Conservation (phyloP, 768 basidiomycete species). For the Tremella mesenterica region DNA sequence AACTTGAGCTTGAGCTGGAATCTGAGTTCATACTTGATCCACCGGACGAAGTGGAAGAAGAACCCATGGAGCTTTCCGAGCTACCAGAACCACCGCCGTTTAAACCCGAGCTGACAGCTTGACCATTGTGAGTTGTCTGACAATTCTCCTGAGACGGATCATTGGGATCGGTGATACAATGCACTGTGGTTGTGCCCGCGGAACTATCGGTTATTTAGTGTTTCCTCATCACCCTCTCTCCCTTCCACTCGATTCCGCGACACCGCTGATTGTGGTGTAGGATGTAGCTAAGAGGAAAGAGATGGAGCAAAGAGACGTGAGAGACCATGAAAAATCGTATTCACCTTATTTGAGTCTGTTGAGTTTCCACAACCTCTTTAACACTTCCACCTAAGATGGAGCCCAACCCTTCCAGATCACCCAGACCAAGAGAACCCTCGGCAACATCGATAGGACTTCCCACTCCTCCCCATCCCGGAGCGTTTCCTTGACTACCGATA, state of each 20-base stretch:
- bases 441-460: too few species aligned
- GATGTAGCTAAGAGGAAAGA: too few species aligned
- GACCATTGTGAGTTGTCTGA: slow-evolving; percentile 12
- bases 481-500: too few species aligned
- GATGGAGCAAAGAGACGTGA: too few species aligned
- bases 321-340: too few species aligned
- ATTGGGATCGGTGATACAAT: slow-evolving; percentile 18
- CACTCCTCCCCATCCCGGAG: too few species aligned
- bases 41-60: not conserved
- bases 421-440: too few species aligned
- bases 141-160: slow-evolving; percentile 24
- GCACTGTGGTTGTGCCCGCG: slow-evolving; percentile 14
- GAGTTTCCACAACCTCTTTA: too few species aligned
- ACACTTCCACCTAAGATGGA: too few species aligned
- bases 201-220: slow-evolving; percentile 3
- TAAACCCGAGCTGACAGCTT: not conserved
- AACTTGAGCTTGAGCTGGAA: not conserved
- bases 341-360: too few species aligned
- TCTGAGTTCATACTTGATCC: not conserved
- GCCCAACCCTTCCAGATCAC: too few species aligned
- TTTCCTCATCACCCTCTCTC: not conserved
- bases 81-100: not conserved
- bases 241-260: slow-evolving; percentile 4
- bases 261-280: too few species aligned
- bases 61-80: not conserved